phyloP scores from a whole-genome alignment of 495 filamentous ascomycete species.

The Astrothelium subdiscretum region DNA sequence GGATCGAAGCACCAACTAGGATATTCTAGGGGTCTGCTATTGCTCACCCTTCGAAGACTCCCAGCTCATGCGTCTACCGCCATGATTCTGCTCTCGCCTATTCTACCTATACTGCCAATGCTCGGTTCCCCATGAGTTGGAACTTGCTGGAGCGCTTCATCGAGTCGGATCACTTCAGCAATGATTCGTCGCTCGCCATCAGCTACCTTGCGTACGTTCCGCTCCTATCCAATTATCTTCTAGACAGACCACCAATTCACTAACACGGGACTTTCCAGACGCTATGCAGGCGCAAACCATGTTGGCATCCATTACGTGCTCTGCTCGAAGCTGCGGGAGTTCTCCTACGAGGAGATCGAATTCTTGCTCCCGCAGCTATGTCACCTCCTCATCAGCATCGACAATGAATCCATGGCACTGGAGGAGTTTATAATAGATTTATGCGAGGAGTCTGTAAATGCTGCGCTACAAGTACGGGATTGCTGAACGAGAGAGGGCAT shows the following conservation, averaged over 20 bases:
- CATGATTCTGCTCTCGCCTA: not conserved
- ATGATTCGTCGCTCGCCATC: constrained; percentile 66
- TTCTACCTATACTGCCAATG: not conserved
- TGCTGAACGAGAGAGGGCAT: not conserved
- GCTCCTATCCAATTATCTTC: constrained; percentile 12
- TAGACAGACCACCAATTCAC: constrained; percentile 3
- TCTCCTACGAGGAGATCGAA: constrained; percentile 71
- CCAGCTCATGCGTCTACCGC: not conserved
- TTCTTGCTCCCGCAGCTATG: constrained; percentile 72
- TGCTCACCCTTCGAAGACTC: not conserved
- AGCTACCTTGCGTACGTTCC: constrained; percentile 61
- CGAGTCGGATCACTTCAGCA: constrained; percentile 73
- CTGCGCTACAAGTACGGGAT: constrained; percentile 53
- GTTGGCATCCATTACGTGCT: constrained; percentile 72
- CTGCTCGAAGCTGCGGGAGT: constrained; percentile 68
- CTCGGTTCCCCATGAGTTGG: constrained; percentile 31
- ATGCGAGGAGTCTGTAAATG: constrained; percentile 68
- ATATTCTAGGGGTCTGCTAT: not conserved
- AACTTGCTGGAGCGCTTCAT: constrained; percentile 65
- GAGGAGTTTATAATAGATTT: constrained; percentile 71
- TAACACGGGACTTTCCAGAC: constrained; percentile 34
- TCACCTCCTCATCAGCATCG: constrained; percentile 64
- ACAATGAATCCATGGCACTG: constrained; percentile 74
- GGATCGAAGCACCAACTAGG: not conserved
- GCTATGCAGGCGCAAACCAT: constrained; percentile 56